These are phyloP conservation scores for Colletotrichum magnum DNA, from an alignment of 2,329 filamentous ascomycete species.

Conservation along the genomic window DNA sequence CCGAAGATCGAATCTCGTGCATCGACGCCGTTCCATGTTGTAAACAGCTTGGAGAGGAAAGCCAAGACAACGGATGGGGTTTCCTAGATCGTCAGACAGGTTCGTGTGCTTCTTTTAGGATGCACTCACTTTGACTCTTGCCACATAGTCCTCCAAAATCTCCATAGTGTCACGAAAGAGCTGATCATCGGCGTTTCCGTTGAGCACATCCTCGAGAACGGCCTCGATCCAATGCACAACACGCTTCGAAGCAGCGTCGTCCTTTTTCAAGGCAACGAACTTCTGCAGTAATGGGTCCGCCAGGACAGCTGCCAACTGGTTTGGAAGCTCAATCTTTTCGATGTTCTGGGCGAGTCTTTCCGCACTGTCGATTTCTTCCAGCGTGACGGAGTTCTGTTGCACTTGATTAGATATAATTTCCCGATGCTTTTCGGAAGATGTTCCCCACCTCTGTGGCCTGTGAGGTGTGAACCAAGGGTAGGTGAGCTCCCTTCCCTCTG, in stretches of 20 bases:
- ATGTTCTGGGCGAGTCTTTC: conserved; percentile 79
- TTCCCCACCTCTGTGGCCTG: conserved; percentile 75
- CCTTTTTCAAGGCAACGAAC: conserved; percentile 75
- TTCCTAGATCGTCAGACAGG: conserved; percentile 38
- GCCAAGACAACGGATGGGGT: conserved; percentile 61
- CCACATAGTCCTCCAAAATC: conserved; percentile 69
- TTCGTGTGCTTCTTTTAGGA: not conserved
- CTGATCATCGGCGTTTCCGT: conserved; percentile 64
- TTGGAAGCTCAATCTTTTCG: conserved; percentile 85
- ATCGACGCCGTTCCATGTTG: conserved; percentile 73
- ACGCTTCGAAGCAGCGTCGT: conserved; percentile 64
- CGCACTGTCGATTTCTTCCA: conserved; percentile 84
- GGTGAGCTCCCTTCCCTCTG: conserved; percentile 63
- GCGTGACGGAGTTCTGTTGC: conserved; percentile 69
- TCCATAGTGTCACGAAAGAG: conserved; percentile 68
- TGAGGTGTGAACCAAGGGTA: conserved; percentile 82
- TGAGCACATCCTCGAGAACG: conserved; percentile 68
- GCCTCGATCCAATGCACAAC: conserved; percentile 72
- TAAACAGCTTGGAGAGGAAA: conserved; percentile 68
- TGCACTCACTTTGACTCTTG: conserved; percentile 67
- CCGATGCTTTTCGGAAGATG: not conserved
- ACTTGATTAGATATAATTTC: conserved; percentile 32
- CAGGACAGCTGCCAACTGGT: conserved; percentile 83
- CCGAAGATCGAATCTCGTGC: conserved; percentile 69
- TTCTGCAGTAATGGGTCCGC: conserved; percentile 85